A percentile compares a stretch with the other conserved stretches of the same genome.
phyloP scores from a whole-genome alignment of 2,329 filamentous ascomycete genomes.

The Diaporthe vexans region DNA sequence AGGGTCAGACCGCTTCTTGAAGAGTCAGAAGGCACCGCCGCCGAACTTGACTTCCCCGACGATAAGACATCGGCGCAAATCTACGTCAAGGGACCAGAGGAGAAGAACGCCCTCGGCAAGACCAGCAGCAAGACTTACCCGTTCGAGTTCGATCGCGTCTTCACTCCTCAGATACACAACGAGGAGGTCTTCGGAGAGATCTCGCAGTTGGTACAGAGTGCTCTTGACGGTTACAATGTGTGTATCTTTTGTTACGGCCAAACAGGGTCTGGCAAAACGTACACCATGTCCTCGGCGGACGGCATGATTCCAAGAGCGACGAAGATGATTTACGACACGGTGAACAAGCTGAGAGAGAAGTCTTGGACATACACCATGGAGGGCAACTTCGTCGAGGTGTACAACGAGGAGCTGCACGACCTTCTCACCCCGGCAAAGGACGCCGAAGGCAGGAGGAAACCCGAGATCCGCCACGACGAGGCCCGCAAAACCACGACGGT shows the following conservation, averaged over 20 bases:
- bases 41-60: constrained; percentile 84
- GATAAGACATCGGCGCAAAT: constrained; percentile 91
- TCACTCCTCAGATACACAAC: constrained; percentile 83
- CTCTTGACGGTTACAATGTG: constrained; percentile 97
- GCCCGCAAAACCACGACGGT: constrained; percentile 85
- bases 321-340: constrained; percentile 92
- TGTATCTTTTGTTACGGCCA: constrained; percentile 99
- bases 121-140: constrained; percentile 83
- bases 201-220: constrained; percentile 95
- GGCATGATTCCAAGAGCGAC: constrained; percentile 97
- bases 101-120: constrained; percentile 83
- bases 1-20: constrained; percentile 84
- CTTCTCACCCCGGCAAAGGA: constrained; percentile 76
- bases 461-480: constrained; percentile 91
- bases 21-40: constrained; percentile 72
- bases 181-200: constrained; percentile 95
- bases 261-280: constrained; percentile 96
- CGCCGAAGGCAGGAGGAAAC: constrained; percentile 83
- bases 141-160: constrained; percentile 95
- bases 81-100: constrained; percentile 84
- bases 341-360: constrained; percentile 86
- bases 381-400: constrained; percentile 96
- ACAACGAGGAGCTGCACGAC: constrained; percentile 97
- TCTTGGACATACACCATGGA: constrained; percentile 97
- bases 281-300: constrained; percentile 91